Base-by-base conservation (phyloP, 177 flowering plant species). In the Vitis hybrid region DNA sequence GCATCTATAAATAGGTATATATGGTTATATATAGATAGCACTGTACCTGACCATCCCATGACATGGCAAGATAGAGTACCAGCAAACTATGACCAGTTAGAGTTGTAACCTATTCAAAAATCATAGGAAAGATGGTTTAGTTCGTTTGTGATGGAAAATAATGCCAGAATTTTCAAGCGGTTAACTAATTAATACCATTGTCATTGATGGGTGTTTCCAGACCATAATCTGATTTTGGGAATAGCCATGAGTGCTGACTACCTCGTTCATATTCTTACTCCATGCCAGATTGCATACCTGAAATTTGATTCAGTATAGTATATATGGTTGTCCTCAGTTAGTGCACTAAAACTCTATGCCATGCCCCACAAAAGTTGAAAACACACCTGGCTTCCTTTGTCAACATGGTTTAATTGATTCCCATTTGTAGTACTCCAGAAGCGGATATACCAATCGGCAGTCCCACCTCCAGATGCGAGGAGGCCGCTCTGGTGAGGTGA, bases 201-300 rank as follows among this genome's bases (percentile, higher is more conserved):
- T 69, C 85, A 94, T 75, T 7, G 97, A 81, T 69, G 99, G 99
- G 71, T 96, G 94, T 78, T 96, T 96, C 98, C 98, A 96, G 71
- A 96, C 91, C 99, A 96, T 94, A 32, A 96, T 86, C 75, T 96
- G 99, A 76, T 96, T 91, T 79, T 92, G 99, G 11, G 99, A 96
- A 74, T 93, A 96, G 12, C 97, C 98, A 79, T 96, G 99, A 61
- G 98, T 93, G 81, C 99, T 96, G 6, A 96, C 98, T 1, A 96
- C 51, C 77, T 96, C 98, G 78, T 96, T 96, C 55, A 96, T 98
- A 81, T 92, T 96, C 78, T 91, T 94, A 72, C 97, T 88, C 99
- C 98, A 92, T 5, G 87, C 87, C 50, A 96, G 89, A 81, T 94
- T 96, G 85, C 99, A 95, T 13, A 95, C 98, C 98, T 92, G 79